Evolutionary conservation across 192 early-diverging fungal species (phyloP), one percentile per base, ranked within the genome.

Genomic region (Mortierella claussenii): DNA sequence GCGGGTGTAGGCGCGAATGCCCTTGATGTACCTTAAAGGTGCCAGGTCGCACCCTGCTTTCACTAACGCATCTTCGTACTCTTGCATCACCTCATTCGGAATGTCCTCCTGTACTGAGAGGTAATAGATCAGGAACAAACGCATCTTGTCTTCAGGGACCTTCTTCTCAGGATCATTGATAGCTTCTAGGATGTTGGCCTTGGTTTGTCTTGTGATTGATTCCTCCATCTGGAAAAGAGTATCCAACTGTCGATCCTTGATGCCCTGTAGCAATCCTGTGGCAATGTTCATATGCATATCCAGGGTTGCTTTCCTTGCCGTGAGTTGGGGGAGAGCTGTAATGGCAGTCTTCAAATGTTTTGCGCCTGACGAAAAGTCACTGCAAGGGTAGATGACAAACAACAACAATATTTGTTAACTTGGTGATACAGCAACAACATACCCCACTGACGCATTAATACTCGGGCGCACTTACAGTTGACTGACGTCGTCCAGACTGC

Each of bases 201-300:
- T 97, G 20, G 82, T 93, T 82, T 91, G 91, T 65, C 92, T 89
- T 6, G 83, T 85, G 42, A 99, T 88, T 15, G 88, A 83, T 73
- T 99, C 97, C 78, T 98, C 97, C 80, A 95, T 83, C 55, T 96
- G 91, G 73, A 98, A 97, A 56, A 97, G 93, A 0, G 89, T 90
- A 67, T 99, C 97, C 48, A 99, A 76, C 64, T 98, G 93, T 45
- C 98, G 84, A 23, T 96, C 92, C 78, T 96, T 93, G 80, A 99
- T 98, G 23, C 83, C 82, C 24, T 93, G 89, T 17, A 99, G 83
- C 65, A 99, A 74, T 21, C 86, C 81, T 2, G 96, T 98, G 4
- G 97, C 96, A 53, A 98, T 93, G 71, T 95, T 96, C 95, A 97
- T 99, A 71, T 99, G 98, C 93, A 97, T 97, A 74, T 99, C 98